Conservation (phyloP, 805 yeast species). For the Saccharomyces kudriavzevii region DNA sequence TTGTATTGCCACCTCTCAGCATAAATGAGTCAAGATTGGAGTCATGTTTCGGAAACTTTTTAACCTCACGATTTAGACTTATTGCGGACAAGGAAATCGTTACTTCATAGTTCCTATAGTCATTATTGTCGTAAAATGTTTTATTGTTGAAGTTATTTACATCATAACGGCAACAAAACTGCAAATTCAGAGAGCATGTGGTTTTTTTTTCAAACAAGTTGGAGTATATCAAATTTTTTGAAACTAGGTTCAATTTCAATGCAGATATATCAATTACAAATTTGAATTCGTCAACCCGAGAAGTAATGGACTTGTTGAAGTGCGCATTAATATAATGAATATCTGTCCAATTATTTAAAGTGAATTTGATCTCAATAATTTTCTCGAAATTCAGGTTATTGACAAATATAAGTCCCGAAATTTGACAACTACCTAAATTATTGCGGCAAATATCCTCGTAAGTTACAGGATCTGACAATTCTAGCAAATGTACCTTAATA, state of each 20-base stretch:
- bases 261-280: conserved; percentile 18
- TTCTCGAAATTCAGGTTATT: conserved; percentile 23
- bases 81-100: neutral
- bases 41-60: neutral
- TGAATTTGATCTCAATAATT: conserved; percentile 18
- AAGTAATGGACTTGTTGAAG: conserved; percentile 15
- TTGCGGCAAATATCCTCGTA: neutral
- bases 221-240: conserved; percentile 10
- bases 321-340: conserved; percentile 17
- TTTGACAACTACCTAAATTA: conserved; percentile 8
- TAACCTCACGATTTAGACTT: neutral
- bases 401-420: conserved; percentile 18
- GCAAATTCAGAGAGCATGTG: conserved; percentile 12
- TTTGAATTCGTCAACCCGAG: conserved; percentile 19
- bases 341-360: conserved; percentile 20
- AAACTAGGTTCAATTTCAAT: conserved; percentile 11
- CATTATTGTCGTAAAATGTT: conserved; percentile 24
- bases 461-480: conserved; percentile 1
- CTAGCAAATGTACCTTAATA: conserved; percentile 16
- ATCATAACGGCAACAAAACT: conserved; percentile 23
- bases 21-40: neutral
- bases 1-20: neutral
- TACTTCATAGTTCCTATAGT: conserved; percentile 21
- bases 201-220: conserved; percentile 6
- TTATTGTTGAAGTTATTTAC: conserved; percentile 13